These are phyloP conservation scores for Cenchrus purpureus DNA, from an alignment of 176 grass and related monocot species.

Conservation along the genomic window DNA sequence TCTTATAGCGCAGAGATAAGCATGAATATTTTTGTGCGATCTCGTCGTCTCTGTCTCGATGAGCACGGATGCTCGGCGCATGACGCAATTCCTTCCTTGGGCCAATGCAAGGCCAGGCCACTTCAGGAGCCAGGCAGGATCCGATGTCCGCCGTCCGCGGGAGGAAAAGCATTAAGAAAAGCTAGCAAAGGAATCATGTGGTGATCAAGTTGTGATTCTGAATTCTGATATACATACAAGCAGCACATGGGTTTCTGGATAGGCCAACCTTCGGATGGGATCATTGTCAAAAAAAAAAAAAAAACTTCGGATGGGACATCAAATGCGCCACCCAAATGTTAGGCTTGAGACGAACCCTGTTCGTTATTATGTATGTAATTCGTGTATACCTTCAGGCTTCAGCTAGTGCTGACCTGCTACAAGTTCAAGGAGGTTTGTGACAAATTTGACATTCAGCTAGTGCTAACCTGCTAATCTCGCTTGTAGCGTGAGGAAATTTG, in stretches of 20 bases:
- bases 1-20: constrained; percentile 20
- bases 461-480: neutral
- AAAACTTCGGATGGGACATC: neutral
- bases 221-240: no score
- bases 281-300: no score
- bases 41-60: neutral
- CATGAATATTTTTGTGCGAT: constrained; percentile 34
- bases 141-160: neutral
- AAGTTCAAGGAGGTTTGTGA: neutral
- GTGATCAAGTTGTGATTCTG: neutral
- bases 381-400: no score
- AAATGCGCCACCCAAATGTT: neutral
- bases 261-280: neutral
- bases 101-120: neutral
- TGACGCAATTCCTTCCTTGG: neutral
- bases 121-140: neutral
- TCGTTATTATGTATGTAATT: no score
- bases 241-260: neutral
- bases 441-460: neutral
- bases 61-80: neutral
- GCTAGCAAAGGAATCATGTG: constrained; percentile 17
- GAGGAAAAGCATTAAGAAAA: neutral
- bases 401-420: no score
- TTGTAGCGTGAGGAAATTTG: neutral
- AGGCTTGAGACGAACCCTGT: no score